These are phyloP conservation scores for Gardenia jasminoides DNA, from an alignment of 257 asterid genomes.

Conservation along the genomic window DNA sequence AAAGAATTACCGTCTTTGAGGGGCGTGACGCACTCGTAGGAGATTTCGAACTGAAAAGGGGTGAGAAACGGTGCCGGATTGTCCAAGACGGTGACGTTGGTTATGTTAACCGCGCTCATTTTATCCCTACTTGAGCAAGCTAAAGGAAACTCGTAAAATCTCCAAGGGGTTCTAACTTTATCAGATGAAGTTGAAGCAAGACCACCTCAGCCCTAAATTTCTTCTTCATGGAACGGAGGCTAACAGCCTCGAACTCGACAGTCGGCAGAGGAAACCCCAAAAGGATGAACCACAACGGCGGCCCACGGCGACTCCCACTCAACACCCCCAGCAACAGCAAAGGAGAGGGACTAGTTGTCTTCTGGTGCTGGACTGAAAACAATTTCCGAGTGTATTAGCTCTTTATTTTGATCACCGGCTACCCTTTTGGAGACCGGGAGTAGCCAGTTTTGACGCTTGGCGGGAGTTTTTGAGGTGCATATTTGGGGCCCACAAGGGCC, in stretches of 20 bases:
- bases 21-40: conserved; percentile 87
- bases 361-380: background rate
- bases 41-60: conserved; percentile 94
- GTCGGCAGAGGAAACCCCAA: background rate
- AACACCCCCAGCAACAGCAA: too few species aligned
- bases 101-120: conserved; percentile 92
- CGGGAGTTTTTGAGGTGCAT: conserved; percentile 29
- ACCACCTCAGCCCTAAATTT: background rate
- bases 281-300: background rate
- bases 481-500: background rate
- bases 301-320: background rate
- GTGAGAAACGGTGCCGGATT: conserved; percentile 85
- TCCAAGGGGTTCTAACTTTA: background rate
- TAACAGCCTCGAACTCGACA: background rate
- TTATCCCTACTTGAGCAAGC: conserved; percentile 10
- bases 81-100: conserved; percentile 88
- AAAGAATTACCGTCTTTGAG: conserved; percentile 68
- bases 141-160: background rate
- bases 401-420: conserved; percentile 20
- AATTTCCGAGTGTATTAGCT: background rate
- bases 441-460: conserved; percentile 32
- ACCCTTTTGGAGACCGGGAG: conserved; percentile 9
- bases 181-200: background rate
- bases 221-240: conserved; percentile 24
- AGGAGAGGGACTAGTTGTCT: background rate